Evolutionary conservation across 1,284 basidiomycete genomes (phyloP).

Genomic region (Mycosarcoma maydis): DNA sequence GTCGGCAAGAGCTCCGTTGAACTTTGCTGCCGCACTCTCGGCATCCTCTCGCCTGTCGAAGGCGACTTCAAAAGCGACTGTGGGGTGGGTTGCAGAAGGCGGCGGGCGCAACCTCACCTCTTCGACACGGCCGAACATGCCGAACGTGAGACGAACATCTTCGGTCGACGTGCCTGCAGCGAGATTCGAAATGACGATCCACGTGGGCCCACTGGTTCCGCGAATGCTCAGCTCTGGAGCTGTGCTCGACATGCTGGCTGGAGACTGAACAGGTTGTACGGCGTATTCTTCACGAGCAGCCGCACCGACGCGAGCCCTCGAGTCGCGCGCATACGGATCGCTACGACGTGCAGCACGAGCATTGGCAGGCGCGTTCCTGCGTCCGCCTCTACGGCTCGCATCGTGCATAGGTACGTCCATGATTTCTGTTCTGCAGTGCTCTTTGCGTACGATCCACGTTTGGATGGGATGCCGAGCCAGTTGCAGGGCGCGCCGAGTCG

Average conservation of each 20-base stretch:
- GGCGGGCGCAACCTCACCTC: conserved; percentile 53
- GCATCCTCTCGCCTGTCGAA: conserved; percentile 54
- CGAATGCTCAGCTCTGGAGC: conserved; percentile 58
- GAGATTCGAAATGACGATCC: conserved; percentile 62
- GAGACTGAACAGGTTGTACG: background rate
- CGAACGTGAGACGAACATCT: conserved; percentile 62
- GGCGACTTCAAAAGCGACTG: conserved; percentile 57
- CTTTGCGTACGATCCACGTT: too few species aligned
- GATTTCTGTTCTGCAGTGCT: conserved; percentile 5
- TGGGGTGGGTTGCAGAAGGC: conserved; percentile 52
- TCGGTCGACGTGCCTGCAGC: conserved; percentile 58
- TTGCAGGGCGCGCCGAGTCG: too few species aligned
- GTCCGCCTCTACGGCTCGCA: conserved; percentile 22
- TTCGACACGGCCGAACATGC: conserved; percentile 54
- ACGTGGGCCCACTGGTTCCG: conserved; percentile 57
- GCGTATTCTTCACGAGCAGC: conserved; percentile 1
- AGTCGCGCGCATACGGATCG: conserved; percentile 43
- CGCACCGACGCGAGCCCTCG: conserved; percentile 11
- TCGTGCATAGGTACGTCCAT: conserved; percentile 42
- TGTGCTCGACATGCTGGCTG: conserved; percentile 35
- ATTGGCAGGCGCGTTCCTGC: conserved; percentile 20
- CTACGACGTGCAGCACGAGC: conserved; percentile 36
- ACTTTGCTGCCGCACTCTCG: conserved; percentile 52
- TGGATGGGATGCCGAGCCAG: background rate
- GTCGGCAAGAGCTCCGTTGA: conserved; percentile 62